Base-by-base conservation (phyloP, 2,329 filamentous ascomycete genomes). In the Sporothrix pseudoabietina region DNA sequence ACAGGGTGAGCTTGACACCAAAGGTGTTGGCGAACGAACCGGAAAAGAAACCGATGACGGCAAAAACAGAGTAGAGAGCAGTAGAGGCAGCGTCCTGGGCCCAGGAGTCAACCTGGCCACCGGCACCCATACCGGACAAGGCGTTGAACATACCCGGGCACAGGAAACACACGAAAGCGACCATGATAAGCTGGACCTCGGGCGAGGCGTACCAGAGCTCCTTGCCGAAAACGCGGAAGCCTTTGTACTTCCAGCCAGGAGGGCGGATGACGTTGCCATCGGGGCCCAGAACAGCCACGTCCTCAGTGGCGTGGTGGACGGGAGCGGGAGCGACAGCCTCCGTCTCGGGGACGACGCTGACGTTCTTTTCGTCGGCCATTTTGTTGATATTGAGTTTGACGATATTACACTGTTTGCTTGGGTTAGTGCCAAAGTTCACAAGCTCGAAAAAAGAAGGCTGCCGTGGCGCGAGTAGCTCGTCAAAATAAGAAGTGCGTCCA, bases 11-110 rank as follows among this genome's bases (percentile, higher is more conserved):
- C 78, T 88, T 88, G 75, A 94, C 87, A 72, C 92, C 93, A 71
- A 94, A 85, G 76, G 87, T 88, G 83, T 96, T 96, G 82, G 91
- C 90, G 78, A 94, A 87, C 71, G 91, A 94, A 72, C 91, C 91
- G 77, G 92, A 91, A 79, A 92, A 87, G 82, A 93, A 88, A 76
- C 89, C 91, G 61, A 90, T 85, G 72, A 89, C 84, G 59, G 88
- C 83, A 73, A 87, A 87, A 49, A 85, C 84, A 10, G 82, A 83
- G 78, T 87, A 85, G 10, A 86, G 81, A 6, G 85, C 85, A 12
- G 81, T 83, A 72, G 80, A 80, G 87, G 76, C 77, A 66, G 76
- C 68, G 68, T 78, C 76, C 70, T 76, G 72, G 19, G 76, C 77
- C 8, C 47, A 71, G 3, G 76, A 19, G 72, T 76, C 76, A 26